Evolutionary conservation across 306 rosid genomes (phyloP).

Genomic region (Malus asiatica): DNA sequence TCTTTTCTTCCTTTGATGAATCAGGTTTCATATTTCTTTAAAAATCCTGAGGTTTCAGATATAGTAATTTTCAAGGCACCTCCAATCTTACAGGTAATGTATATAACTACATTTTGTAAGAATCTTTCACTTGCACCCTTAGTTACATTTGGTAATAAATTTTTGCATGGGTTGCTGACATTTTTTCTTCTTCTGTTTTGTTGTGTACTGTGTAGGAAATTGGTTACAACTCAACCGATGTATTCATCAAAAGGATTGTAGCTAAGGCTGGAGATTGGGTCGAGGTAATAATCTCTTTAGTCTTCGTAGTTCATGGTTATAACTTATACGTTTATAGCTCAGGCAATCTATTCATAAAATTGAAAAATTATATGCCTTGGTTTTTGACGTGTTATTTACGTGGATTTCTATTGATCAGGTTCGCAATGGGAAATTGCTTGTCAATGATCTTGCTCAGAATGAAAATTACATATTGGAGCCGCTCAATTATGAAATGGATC

Average conservation of each 20-base stretch:
- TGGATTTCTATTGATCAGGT: conserved; percentile 36
- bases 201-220: conserved; percentile 37
- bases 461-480: conserved; percentile 77
- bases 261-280: conserved; percentile 90
- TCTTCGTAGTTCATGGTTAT: neutral
- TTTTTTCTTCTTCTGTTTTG: neutral
- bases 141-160: neutral
- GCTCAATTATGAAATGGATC: conserved; percentile 64
- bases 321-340: neutral
- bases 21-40: conserved; percentile 81
- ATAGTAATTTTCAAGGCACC: conserved; percentile 89
- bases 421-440: conserved; percentile 63
- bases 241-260: conserved; percentile 79
- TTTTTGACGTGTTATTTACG: conserved; percentile 6
- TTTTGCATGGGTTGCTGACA: conserved; percentile 4
- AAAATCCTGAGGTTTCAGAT: conserved; percentile 89
- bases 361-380: neutral
- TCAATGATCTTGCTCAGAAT: conserved; percentile 63
- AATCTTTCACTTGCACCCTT: neutral
- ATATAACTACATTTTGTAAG: neutral
- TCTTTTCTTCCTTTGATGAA: neutral
- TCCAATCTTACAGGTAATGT: conserved; percentile 58
- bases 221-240: conserved; percentile 63
- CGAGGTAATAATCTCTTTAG: conserved; percentile 38
- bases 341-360: neutral